Percentiles rank a stretch among this genome's conserved stretches.
Evolutionary conservation across 768 basidiomycete genomes (phyloP).

Genomic region (Tricholoma terreum): DNA sequence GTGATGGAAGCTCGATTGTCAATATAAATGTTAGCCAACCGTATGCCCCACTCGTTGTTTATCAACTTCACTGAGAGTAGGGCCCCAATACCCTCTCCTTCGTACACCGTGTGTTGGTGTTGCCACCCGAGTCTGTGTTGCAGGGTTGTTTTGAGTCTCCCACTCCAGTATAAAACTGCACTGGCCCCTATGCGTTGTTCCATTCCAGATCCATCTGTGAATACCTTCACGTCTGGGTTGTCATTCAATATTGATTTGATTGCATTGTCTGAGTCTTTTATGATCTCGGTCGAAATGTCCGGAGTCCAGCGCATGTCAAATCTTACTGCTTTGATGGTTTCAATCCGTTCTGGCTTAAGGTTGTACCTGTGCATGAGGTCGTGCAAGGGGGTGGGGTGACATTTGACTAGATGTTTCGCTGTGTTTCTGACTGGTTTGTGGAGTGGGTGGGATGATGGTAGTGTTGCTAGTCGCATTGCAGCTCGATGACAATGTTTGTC

Average conservation of each 20-base stretch:
- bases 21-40: not conserved
- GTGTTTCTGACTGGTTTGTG: too few species aligned
- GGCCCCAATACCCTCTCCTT: conserved; percentile 4
- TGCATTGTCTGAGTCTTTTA: not conserved
- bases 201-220: conserved; percentile 15
- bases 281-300: not conserved
- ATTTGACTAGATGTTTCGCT: too few species aligned
- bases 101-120: too few species aligned
- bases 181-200: conserved; percentile 8
- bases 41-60: not conserved
- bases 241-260: not conserved
- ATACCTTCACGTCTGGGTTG: conserved; percentile 7
- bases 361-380: too few species aligned
- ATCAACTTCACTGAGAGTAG: not conserved
- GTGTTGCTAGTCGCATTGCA: too few species aligned
- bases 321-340: not conserved
- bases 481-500: too few species aligned
- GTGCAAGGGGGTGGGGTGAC: too few species aligned
- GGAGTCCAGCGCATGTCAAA: not conserved
- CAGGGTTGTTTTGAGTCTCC: not conserved
- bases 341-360: not conserved
- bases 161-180: conserved; percentile 11
- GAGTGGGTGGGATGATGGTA: too few species aligned
- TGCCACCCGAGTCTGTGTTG: conserved; percentile 11
- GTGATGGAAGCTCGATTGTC: not conserved